Evolutionary conservation across 257 asterid genomes (phyloP).

Genomic region (Nicotiana undulata): DNA sequence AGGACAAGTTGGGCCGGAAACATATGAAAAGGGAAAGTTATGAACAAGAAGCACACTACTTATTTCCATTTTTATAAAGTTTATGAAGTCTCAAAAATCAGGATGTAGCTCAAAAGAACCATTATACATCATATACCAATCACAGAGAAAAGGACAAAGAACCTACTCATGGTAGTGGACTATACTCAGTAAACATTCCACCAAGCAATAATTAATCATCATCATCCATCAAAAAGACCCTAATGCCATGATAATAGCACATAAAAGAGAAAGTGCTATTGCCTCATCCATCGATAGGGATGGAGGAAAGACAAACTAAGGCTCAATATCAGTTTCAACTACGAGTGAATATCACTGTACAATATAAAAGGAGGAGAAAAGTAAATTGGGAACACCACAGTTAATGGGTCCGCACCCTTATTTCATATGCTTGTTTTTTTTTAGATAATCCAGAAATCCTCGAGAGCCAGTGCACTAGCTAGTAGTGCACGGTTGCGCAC

Average conservation of each 20-base stretch:
- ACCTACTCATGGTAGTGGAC: slow-evolving; percentile 42
- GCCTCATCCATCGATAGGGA: slow-evolving; percentile 7
- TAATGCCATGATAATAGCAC: slow-evolving; percentile 30
- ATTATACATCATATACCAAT: slow-evolving; percentile 21
- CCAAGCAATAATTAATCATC: slow-evolving; percentile 40
- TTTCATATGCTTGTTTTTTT: slow-evolving; percentile 6
- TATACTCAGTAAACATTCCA: slow-evolving; percentile 41
- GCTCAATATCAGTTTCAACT: slow-evolving; percentile 23
- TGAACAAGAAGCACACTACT: slow-evolving; percentile 18
- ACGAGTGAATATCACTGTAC: slow-evolving; percentile 18
- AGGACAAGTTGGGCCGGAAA: slow-evolving; percentile 3
- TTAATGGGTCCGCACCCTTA: slow-evolving; percentile 34
- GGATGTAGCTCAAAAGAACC: slow-evolving; percentile 22
- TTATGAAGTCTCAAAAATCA: slow-evolving; percentile 15
- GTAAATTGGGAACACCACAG: slow-evolving; percentile 17
- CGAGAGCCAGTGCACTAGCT: too few species aligned
- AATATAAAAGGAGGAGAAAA: slow-evolving; percentile 1
- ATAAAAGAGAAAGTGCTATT: slow-evolving; percentile 6
- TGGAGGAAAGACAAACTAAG: slow-evolving; percentile 4
- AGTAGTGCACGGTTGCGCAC: too few species aligned
- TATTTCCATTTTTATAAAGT: slow-evolving; percentile 25
- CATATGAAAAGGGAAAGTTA: slow-evolving; percentile 8
- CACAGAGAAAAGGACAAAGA: slow-evolving; percentile 37
- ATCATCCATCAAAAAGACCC: slow-evolving; percentile 37
- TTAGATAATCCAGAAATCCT: too few species aligned